Percentiles rank a stretch among this genome's conserved stretches.
These are phyloP conservation scores for Mucuna pruriens DNA, from an alignment of 306 rosid genomes.

Conservation along the genomic window DNA sequence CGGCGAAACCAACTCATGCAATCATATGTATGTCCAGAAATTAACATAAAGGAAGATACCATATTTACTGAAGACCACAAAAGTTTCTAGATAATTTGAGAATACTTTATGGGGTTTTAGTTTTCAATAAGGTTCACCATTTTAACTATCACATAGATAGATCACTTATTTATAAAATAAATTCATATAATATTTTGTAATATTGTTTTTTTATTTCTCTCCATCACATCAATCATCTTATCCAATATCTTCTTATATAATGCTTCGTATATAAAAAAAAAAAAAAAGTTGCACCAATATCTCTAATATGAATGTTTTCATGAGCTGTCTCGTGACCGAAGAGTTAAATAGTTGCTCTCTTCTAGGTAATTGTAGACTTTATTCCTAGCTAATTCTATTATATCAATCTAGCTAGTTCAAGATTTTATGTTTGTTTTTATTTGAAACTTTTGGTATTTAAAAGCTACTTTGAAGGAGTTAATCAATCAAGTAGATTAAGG, in stretches of 20 bases:
- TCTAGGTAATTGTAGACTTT: background rate
- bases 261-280: background rate
- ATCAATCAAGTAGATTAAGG: background rate
- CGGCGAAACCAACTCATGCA: conserved; percentile 37
- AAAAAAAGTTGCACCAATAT: background rate
- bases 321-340: background rate
- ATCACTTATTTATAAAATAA: background rate
- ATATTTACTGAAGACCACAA: background rate
- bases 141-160: background rate
- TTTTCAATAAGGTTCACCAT: background rate
- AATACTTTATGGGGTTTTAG: background rate
- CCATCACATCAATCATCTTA: background rate
- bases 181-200: background rate
- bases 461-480: background rate
- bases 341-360: background rate
- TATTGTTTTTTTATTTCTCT: background rate
- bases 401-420: background rate
- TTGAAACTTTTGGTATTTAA: background rate
- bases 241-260: background rate
- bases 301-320: background rate
- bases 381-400: background rate
- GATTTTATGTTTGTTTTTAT: background rate
- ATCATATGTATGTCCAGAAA: conserved; percentile 41
- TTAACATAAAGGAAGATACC: background rate
- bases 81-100: background rate